Conservation (phyloP, 192 early-diverging fungal species). For the Coemansia sp. region DNA sequence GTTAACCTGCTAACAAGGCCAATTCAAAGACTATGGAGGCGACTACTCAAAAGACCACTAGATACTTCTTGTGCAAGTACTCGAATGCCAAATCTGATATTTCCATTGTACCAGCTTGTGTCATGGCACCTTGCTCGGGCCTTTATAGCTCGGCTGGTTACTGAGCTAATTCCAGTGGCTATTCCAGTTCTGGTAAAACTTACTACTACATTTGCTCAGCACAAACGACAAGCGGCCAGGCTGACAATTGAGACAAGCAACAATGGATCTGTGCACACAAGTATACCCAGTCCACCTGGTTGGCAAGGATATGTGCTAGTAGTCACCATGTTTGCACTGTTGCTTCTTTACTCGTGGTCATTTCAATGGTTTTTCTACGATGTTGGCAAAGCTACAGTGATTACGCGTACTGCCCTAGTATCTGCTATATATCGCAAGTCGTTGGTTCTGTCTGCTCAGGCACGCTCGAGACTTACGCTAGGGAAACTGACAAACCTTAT, state of each 20-base stretch:
- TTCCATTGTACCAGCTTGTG: slow-evolving; percentile 25
- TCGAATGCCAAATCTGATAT: not conserved
- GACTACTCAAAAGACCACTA: not conserved
- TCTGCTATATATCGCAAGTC: slow-evolving; percentile 63
- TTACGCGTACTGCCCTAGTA: slow-evolving; percentile 52
- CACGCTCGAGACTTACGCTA: slow-evolving; percentile 36
- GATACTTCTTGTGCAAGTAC: not conserved
- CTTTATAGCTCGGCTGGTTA: slow-evolving; percentile 29
- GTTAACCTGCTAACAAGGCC: not conserved
- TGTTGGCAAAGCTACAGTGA: slow-evolving; percentile 35
- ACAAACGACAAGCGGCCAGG: slow-evolving; percentile 30
- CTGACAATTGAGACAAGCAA: slow-evolving; percentile 1
- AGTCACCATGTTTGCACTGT: slow-evolving; percentile 44
- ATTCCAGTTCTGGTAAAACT: slow-evolving; percentile 46
- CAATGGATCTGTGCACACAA: not conserved
- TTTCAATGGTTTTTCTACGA: slow-evolving; percentile 56
- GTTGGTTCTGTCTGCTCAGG: slow-evolving; percentile 54
- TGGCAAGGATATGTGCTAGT: slow-evolving; percentile 56
- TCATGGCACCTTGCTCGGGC: slow-evolving; percentile 26
- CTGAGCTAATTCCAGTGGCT: slow-evolving; percentile 42
- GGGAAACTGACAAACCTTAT: slow-evolving; percentile 41
- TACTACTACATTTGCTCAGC: slow-evolving; percentile 41
- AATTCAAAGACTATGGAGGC: not conserved
- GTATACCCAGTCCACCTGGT: slow-evolving; percentile 14
- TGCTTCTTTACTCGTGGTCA: slow-evolving; percentile 48